These are phyloP conservation scores for Aspergillus wentii DNA, from an alignment of 495 filamentous ascomycete species.

Conservation along the genomic window DNA sequence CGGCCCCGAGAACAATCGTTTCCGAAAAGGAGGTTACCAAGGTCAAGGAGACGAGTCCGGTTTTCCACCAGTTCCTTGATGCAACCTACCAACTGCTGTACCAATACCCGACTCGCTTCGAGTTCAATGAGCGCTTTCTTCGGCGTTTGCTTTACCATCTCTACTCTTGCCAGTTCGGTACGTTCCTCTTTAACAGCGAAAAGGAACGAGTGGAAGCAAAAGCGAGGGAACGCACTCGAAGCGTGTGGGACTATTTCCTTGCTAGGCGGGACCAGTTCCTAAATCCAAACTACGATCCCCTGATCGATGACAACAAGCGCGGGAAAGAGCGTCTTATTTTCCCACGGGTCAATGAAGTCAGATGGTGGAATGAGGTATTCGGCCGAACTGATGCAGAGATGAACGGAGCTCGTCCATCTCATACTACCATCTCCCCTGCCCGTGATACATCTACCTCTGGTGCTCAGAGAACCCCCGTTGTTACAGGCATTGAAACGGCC, in stretches of 20 bases:
- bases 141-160: conserved; percentile 88
- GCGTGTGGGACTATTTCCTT: conserved; percentile 95
- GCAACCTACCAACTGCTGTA: conserved; percentile 85
- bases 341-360: conserved; percentile 59
- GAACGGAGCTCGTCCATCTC: conserved; percentile 58
- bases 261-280: conserved; percentile 70
- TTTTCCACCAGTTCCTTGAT: conserved; percentile 98
- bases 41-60: conserved; percentile 84
- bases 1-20: conserved; percentile 27
- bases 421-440: conserved; percentile 6
- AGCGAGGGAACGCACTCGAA: conserved; percentile 69
- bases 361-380: conserved; percentile 93
- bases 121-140: conserved; percentile 95
- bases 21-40: conserved; percentile 56
- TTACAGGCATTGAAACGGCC: conserved; percentile 46
- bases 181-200: conserved; percentile 93
- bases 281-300: conserved; percentile 72
- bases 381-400: conserved; percentile 84
- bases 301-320: conserved; percentile 69
- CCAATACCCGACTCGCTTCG: conserved; percentile 87
- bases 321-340: conserved; percentile 82
- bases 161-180: conserved; percentile 95
- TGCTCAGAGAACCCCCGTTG: conserved; percentile 24
- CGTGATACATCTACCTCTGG: conserved; percentile 15
- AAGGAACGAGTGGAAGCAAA: conserved; percentile 75